Percentiles rank a stretch among this genome's conserved stretches.
Conservation (phyloP, 176 grass and related monocot genomes). For the Urochloa ruziziensis region DNA sequence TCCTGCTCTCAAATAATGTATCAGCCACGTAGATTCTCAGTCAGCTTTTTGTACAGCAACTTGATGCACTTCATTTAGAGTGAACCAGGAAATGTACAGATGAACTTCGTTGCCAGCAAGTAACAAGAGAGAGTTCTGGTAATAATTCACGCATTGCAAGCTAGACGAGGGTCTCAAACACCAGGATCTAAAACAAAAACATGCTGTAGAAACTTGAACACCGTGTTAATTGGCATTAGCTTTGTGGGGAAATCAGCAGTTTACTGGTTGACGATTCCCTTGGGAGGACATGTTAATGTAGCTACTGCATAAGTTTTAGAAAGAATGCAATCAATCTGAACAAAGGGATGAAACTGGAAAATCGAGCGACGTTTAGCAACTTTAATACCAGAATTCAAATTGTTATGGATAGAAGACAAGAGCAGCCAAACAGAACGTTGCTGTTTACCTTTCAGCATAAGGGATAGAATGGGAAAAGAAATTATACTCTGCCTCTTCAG, state of each 20-base stretch:
- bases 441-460: background rate
- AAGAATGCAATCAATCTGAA: no score
- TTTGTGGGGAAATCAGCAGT: no score
- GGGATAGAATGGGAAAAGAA: background rate
- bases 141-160: no score
- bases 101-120: background rate
- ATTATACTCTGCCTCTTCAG: background rate
- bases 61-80: slow-evolving; percentile 4
- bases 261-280: no score
- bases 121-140: no score
- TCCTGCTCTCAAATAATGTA: background rate
- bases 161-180: no score
- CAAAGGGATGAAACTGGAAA: background rate
- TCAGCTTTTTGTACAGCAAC: background rate
- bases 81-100: background rate
- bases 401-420: background rate
- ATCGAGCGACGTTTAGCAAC: background rate
- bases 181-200: no score
- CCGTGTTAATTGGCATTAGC: no score
- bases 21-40: background rate
- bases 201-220: no score
- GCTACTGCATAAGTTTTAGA: no score
- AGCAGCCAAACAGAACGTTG: background rate
- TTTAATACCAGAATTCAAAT: no score
- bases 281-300: no score